A percentile compares a stretch with the other conserved stretches of the same genome.
Evolutionary conservation across 2,329 filamentous ascomycete genomes (phyloP).

Genomic region (Beauveria pseudobassiana): DNA sequence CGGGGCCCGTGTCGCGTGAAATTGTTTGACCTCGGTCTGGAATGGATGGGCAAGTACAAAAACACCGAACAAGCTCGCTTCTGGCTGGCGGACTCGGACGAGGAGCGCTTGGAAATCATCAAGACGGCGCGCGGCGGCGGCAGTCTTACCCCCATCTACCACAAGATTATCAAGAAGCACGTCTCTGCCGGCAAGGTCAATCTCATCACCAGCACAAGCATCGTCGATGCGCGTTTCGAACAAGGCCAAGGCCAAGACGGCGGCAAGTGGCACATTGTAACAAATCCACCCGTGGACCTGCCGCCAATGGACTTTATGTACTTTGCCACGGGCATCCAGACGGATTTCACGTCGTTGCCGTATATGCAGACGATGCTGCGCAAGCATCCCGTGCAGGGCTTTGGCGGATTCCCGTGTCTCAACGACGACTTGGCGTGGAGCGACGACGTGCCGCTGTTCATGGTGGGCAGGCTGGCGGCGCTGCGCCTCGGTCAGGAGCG

Average conservation of each 20-base stretch:
- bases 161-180: constrained; percentile 59
- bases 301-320: constrained; percentile 62
- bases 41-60: constrained; percentile 77
- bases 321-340: constrained; percentile 66
- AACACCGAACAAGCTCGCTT: constrained; percentile 71
- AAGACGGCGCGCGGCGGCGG: constrained; percentile 62
- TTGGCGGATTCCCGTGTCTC: constrained; percentile 63
- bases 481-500: constrained; percentile 62
- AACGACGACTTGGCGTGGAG: constrained; percentile 73
- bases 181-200: constrained; percentile 42
- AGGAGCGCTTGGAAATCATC: constrained; percentile 60
- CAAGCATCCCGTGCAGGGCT: constrained; percentile 52
- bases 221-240: constrained; percentile 46
- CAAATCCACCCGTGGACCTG: constrained; percentile 42
- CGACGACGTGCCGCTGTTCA: constrained; percentile 63
- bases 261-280: constrained; percentile 36
- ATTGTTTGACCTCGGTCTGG: constrained; percentile 68
- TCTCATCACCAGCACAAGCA: constrained; percentile 49
- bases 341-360: constrained; percentile 52
- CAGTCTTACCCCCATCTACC: constrained; percentile 64
- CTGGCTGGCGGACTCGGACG: constrained; percentile 66
- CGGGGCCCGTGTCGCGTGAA: constrained; percentile 55
- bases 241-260: constrained; percentile 22
- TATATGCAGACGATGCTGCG: constrained; percentile 52
- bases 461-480: constrained; percentile 60